phyloP scores from a whole-genome alignment of 192 early-diverging fungal genomes.

The Geranomyces variabilis region DNA sequence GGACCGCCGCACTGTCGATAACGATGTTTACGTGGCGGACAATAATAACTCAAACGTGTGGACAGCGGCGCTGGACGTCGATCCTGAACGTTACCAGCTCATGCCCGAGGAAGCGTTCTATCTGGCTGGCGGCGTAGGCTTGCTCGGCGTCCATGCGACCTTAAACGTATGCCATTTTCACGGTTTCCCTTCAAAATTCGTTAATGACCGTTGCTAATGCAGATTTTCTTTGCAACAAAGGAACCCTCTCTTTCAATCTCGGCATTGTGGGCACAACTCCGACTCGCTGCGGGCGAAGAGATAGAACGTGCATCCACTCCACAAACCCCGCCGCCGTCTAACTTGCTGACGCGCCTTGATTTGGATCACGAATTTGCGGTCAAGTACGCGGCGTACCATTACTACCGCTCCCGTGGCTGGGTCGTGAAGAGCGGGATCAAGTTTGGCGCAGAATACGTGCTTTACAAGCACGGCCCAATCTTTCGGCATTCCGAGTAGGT shows the following conservation, averaged over 20 bases:
- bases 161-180: slow-evolving; percentile 8
- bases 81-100: slow-evolving; percentile 70
- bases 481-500: slow-evolving; percentile 63
- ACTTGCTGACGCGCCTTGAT: too few relatives aligned
- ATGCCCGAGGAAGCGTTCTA: slow-evolving; percentile 77
- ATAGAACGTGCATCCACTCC: too few relatives aligned
- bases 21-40: not conserved
- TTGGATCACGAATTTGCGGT: slow-evolving; percentile 53
- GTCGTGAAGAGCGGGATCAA: slow-evolving; percentile 81
- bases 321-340: too few relatives aligned
- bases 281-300: too few relatives aligned
- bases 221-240: slow-evolving; percentile 26
- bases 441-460: slow-evolving; percentile 78
- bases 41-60: not conserved
- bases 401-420: slow-evolving; percentile 83
- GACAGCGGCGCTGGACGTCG: not conserved
- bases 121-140: slow-evolving; percentile 61
- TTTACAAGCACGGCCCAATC: slow-evolving; percentile 61
- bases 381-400: slow-evolving; percentile 78
- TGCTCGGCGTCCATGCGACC: slow-evolving; percentile 47
- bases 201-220: slow-evolving; percentile 10
- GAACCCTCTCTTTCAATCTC: too few relatives aligned
- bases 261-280: too few relatives aligned
- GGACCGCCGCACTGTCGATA: not conserved
- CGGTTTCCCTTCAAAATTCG: not conserved